These are phyloP conservation scores for Ampelomyces quisqualis DNA, from an alignment of 2,329 filamentous ascomycete genomes.

Conservation along the genomic window DNA sequence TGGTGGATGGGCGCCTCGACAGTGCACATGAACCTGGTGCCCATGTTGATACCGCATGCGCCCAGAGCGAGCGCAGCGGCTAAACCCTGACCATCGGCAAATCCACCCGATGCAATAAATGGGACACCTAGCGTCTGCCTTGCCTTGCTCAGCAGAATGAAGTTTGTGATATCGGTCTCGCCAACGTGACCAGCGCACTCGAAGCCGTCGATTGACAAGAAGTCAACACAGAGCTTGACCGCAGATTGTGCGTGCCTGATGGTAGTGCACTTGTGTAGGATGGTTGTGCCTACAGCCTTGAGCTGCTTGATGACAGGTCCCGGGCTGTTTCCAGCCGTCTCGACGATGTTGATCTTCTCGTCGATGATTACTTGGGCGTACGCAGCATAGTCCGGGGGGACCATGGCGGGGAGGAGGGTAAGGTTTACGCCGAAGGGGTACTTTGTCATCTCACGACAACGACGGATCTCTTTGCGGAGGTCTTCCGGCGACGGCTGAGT, in stretches of 20 bases:
- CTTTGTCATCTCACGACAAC: slow-evolving; percentile 75
- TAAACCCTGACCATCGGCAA: slow-evolving; percentile 90
- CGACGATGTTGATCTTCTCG: slow-evolving; percentile 86
- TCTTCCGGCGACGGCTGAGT: slow-evolving; percentile 92
- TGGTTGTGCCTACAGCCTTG: slow-evolving; percentile 73
- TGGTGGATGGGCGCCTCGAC: slow-evolving; percentile 87
- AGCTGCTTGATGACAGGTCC: slow-evolving; percentile 87
- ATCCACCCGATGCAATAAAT: slow-evolving; percentile 94
- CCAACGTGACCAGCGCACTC: slow-evolving; percentile 93
- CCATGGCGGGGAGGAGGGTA: slow-evolving; percentile 85
- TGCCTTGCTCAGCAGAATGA: slow-evolving; percentile 81
- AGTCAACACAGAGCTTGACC: slow-evolving; percentile 92
- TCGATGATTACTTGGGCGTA: slow-evolving; percentile 93
- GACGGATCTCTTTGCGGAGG: slow-evolving; percentile 88
- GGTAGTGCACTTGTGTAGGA: slow-evolving; percentile 97
- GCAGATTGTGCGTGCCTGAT: slow-evolving; percentile 91
- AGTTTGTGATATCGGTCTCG: slow-evolving; percentile 85
- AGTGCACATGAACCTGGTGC: slow-evolving; percentile 96
- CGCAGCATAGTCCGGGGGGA: slow-evolving; percentile 86
- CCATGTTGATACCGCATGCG: slow-evolving; percentile 97
- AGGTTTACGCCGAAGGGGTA: slow-evolving; percentile 91
- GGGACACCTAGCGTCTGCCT: slow-evolving; percentile 81
- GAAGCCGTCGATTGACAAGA: slow-evolving; percentile 94
- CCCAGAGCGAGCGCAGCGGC: slow-evolving; percentile 88
- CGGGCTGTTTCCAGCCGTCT: slow-evolving; percentile 87